These are phyloP conservation scores for Apiotrichum brassicae DNA, from an alignment of 1,284 basidiomycete genomes.

Conservation along the genomic window DNA sequence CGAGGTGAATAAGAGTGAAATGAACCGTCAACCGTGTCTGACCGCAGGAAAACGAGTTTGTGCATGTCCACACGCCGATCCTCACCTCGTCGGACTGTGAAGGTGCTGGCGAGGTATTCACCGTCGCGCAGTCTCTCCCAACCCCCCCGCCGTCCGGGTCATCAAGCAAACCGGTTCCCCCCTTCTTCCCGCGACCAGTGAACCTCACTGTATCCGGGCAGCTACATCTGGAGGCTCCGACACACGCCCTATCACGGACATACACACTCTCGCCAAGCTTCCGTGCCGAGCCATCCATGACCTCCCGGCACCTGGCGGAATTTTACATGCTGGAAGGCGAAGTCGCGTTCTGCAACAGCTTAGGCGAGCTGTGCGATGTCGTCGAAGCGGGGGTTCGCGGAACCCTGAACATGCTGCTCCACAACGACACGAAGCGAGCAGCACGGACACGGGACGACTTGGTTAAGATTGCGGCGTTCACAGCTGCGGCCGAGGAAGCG, in stretches of 20 bases:
- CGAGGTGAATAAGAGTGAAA: conserved; percentile 52
- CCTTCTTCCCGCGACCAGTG: conserved; percentile 51
- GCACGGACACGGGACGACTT: conserved; percentile 27
- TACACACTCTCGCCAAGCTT: conserved; percentile 91
- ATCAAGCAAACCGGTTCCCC: conserved; percentile 14
- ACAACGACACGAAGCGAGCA: conserved; percentile 12
- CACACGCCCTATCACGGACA: conserved; percentile 68
- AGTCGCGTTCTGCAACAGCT: conserved; percentile 57
- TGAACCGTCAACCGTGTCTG: neutral
- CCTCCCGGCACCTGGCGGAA: conserved; percentile 87
- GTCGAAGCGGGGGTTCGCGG: conserved; percentile 56
- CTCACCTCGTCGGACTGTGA: conserved; percentile 90
- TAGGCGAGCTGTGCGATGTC: conserved; percentile 59
- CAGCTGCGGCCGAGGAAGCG: neutral
- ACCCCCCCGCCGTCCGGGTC: conserved; percentile 2
- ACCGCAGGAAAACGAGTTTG: conserved; percentile 65
- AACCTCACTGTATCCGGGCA: conserved; percentile 93
- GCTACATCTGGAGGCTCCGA: conserved; percentile 86
- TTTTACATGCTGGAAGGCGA: conserved; percentile 99
- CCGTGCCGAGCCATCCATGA: conserved; percentile 82
- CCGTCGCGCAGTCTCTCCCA: conserved; percentile 46
- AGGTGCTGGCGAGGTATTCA: conserved; percentile 93
- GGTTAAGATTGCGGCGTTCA: neutral
- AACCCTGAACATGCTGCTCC: conserved; percentile 22
- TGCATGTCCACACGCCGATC: conserved; percentile 74